A percentile compares a stretch with the other conserved stretches of the same genome.
Conservation (phyloP, 495 filamentous ascomycete species). For the Lepidopterella palustris region DNA sequence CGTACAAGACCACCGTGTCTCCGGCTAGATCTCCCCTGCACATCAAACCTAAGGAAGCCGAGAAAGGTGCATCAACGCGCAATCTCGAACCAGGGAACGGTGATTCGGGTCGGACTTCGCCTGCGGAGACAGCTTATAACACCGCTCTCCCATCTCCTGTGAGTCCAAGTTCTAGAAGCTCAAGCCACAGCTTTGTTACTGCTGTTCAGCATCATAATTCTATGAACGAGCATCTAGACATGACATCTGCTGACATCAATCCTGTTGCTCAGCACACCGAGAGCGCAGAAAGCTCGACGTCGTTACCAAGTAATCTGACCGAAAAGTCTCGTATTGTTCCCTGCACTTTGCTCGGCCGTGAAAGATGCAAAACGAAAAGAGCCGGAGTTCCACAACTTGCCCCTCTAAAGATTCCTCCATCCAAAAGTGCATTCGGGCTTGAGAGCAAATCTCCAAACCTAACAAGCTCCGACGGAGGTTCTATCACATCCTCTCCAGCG, state of each 20-base stretch:
- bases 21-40: background rate
- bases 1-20: background rate
- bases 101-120: background rate
- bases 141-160: slow-evolving; percentile 9
- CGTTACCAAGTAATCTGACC: background rate
- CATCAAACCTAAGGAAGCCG: background rate
- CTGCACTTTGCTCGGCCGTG: no score
- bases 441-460: slow-evolving; percentile 2
- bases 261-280: background rate
- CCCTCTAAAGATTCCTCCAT: slow-evolving; percentile 14
- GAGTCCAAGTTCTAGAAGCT: slow-evolving; percentile 4
- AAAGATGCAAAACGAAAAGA: no score
- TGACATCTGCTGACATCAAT: slow-evolving; percentile 6
- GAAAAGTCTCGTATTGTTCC: background rate
- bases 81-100: background rate
- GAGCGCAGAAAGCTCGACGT: background rate
- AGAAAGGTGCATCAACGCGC: background rate
- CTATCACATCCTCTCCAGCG: slow-evolving; percentile 1
- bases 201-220: slow-evolving; percentile 11
- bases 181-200: slow-evolving; percentile 7
- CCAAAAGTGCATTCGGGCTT: background rate
- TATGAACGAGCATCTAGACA: background rate
- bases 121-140: background rate
- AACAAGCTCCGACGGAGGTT: slow-evolving; percentile 5
- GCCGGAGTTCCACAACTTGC: slow-evolving; percentile 13